These are phyloP conservation scores for Populus pruinosa DNA, from an alignment of 345 rosid species.

Conservation along the genomic window DNA sequence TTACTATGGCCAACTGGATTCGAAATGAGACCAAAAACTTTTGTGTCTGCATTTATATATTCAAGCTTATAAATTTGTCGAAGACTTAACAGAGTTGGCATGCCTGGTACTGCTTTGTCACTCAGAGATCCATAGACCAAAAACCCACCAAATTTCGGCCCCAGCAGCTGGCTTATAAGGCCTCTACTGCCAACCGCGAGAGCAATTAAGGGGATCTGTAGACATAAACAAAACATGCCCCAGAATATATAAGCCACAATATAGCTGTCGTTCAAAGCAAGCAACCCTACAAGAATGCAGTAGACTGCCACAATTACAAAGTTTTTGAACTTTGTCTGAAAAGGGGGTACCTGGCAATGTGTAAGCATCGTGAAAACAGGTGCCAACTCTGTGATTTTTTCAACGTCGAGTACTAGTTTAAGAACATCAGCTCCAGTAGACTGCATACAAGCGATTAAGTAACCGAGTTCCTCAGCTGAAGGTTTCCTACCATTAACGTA, in stretches of 20 bases:
- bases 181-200: constrained; percentile 55
- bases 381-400: constrained; percentile 47
- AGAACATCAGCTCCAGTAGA: constrained; percentile 49
- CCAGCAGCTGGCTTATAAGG: constrained; percentile 51
- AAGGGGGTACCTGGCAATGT: constrained; percentile 29
- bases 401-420: constrained; percentile 36
- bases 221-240: background rate
- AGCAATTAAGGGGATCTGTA: constrained; percentile 47
- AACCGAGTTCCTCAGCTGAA: constrained; percentile 35
- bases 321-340: too few species aligned
- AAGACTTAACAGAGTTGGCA: constrained; percentile 44
- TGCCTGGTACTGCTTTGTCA: constrained; percentile 38
- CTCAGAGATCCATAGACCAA: constrained; percentile 48
- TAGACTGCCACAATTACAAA: too few species aligned
- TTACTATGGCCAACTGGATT: constrained; percentile 65
- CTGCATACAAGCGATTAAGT: constrained; percentile 34
- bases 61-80: constrained; percentile 34
- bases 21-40: constrained; percentile 53
- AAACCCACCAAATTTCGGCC: constrained; percentile 46
- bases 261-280: too few species aligned
- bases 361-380: constrained; percentile 41
- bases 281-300: too few species aligned
- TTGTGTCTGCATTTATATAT: constrained; percentile 35
- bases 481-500: constrained; percentile 34
- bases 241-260: too few species aligned